Percentiles rank a stretch among this genome's conserved stretches.
phyloP scores from a whole-genome alignment of 1,284 basidiomycete species.

The Leccinum solheimii region DNA sequence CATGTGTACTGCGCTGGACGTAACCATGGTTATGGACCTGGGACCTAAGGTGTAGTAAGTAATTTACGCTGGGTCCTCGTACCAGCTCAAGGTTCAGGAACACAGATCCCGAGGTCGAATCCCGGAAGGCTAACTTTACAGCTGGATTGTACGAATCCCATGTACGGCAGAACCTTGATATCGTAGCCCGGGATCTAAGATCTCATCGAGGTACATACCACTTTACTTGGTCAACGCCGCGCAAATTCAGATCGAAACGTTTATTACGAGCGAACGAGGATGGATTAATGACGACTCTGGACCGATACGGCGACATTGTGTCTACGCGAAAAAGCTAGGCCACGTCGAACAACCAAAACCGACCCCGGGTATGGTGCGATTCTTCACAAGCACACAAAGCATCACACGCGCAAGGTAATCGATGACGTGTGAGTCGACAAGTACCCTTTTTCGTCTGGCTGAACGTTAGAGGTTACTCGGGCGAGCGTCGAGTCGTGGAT shows the following conservation, averaged over 20 bases:
- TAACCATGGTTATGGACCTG: not conserved
- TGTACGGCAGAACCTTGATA: slow-evolving; percentile 14
- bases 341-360: not conserved
- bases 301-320: slow-evolving; percentile 11
- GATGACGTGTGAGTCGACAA: slow-evolving; percentile 23
- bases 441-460: not conserved
- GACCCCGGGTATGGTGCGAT: slow-evolving; percentile 2
- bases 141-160: slow-evolving; percentile 5
- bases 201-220: not conserved
- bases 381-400: slow-evolving; percentile 11
- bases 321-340: slow-evolving; percentile 10
- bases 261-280: not conserved
- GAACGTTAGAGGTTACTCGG: not conserved
- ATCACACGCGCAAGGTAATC: slow-evolving; percentile 6
- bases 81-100: not conserved
- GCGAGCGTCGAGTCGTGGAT: not conserved
- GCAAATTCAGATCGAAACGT: not conserved
- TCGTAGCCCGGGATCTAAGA: not conserved
- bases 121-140: slow-evolving; percentile 1
- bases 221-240: not conserved
- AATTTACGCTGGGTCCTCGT: not conserved
- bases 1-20: not conserved
- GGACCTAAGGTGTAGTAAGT: not conserved
- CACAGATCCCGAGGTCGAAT: slow-evolving; percentile 13
- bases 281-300: not conserved